Evolutionary conservation across 768 basidiomycete genomes (phyloP).

Genomic region (Crassisporium funariophilum): DNA sequence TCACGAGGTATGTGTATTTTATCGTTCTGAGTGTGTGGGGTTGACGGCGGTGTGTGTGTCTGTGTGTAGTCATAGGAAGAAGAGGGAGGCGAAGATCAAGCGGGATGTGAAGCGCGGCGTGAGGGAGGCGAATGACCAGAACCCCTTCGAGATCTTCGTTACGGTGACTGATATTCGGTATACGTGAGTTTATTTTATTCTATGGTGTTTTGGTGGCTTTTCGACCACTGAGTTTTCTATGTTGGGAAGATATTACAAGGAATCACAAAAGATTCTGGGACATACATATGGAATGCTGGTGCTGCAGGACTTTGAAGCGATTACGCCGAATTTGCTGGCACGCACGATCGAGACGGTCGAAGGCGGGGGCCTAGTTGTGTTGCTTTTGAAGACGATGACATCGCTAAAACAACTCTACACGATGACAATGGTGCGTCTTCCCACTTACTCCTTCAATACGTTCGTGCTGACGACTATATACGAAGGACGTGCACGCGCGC

Average conservation of each 20-base stretch:
- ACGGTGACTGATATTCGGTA: conserved; percentile 99
- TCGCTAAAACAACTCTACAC: conserved; percentile 90
- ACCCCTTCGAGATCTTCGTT: conserved; percentile 98
- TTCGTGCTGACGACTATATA: background rate
- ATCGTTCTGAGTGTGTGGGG: background rate
- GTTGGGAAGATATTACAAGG: conserved; percentile 85
- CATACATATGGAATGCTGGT: conserved; percentile 98
- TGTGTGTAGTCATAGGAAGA: conserved; percentile 79
- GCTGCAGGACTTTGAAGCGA: conserved; percentile 96
- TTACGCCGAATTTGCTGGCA: conserved; percentile 96
- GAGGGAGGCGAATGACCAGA: conserved; percentile 92
- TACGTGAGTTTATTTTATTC: conserved; percentile 58
- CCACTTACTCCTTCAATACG: background rate
- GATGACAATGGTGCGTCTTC: conserved; percentile 71
- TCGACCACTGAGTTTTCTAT: background rate
- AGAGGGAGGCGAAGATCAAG: conserved; percentile 95
- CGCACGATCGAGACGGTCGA: conserved; percentile 98
- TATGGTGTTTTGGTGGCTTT: conserved; percentile 1
- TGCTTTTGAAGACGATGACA: conserved; percentile 93
- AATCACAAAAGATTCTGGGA: conserved; percentile 94
- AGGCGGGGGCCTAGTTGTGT: conserved; percentile 87
- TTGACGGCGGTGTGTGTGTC: conserved; percentile 26
- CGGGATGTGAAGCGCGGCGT: conserved; percentile 93
- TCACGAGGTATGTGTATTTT: conserved; percentile 68
- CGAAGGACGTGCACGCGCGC: conserved; percentile 92